A percentile compares a stretch with the other conserved stretches of the same genome.
These are phyloP conservation scores for Eucalyptus shirleyi DNA, from an alignment of 345 rosid species.

Conservation along the genomic window DNA sequence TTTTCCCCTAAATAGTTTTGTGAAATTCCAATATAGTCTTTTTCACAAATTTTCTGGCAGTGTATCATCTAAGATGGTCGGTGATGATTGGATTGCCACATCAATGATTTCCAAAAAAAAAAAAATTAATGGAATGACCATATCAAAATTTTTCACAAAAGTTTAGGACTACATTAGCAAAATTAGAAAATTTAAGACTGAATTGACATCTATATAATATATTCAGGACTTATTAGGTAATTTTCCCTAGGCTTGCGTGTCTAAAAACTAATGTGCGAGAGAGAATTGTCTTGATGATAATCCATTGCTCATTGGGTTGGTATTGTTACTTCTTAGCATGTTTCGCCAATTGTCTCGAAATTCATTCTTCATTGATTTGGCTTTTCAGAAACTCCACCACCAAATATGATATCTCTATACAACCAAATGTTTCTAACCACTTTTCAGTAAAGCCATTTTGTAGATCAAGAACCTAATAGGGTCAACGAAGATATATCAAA, in stretches of 20 bases:
- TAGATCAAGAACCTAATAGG: not conserved
- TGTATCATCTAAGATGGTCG: not conserved
- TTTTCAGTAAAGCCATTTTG: not conserved
- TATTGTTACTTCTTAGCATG: not conserved
- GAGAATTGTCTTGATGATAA: not conserved
- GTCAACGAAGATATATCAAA: not conserved
- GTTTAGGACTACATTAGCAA: no score
- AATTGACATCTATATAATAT: no score
- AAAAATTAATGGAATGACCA: no score
- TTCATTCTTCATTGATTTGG: no score
- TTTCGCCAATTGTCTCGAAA: not conserved
- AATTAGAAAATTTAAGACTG: no score
- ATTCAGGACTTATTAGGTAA: no score
- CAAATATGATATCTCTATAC: not conserved
- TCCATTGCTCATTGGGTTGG: not conserved
- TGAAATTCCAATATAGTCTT: not conserved
- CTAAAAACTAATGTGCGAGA: no score
- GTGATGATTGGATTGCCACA: not conserved
- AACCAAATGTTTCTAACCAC: not conserved
- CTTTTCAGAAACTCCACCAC: no score
- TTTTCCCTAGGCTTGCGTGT: no score
- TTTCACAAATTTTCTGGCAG: not conserved
- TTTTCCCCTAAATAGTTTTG: rapidly evolving
- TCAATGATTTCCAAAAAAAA: no score
- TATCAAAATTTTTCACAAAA: no score